Base-by-base conservation (phyloP, 495 filamentous ascomycete species). In the Melanomma pulvis-pyrius region DNA sequence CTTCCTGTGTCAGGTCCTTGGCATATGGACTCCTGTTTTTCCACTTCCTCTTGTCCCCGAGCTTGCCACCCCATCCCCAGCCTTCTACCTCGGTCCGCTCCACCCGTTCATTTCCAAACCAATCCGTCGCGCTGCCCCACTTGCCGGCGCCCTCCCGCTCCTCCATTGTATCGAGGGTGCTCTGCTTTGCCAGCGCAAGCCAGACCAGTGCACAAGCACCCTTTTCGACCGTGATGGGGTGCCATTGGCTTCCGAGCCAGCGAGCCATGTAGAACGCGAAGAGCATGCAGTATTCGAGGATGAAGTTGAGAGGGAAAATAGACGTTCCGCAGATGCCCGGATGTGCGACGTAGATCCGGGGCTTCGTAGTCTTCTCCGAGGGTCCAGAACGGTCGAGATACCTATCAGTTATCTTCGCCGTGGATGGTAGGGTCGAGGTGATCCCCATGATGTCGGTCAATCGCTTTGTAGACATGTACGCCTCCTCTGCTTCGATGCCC, bases 381-480 rank as follows among this genome's bases (percentile, higher is more conserved):
- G 69, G 30, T 29, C 36, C 11, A 7, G 32, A 15, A 21, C 26
- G 2, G 15, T 67, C 72, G 11, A 87, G 72, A 73, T 85, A 88
- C 28, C 71, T 74, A 12, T 79, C 69, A 2, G 83, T 79, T 77
- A 79, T 88, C 0, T 86, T 84, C 2, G 79, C 75, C 3, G 88
- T 84, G 34, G 84, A 80, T 2, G 88, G 87, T 0, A 93, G 81
- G 13, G 86, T 75, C 7, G 88, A 85, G 0, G 92, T 96, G 39
- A 98, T 77, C 19, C 85, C 84, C 51, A 98, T 76, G 48, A 97
- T 65, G 75, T 98, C 94, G 0, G 90, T 92, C 2, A 98, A 77
- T 3, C 91, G 86, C 78, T 97, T 97, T 48, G 87, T 88, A 53
- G 83, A 85, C 77, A 97, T 92, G 77, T 98, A 98, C 17, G 92